Evolutionary conservation across 331 rosid species (phyloP).

Genomic region (Quercus lobata): DNA sequence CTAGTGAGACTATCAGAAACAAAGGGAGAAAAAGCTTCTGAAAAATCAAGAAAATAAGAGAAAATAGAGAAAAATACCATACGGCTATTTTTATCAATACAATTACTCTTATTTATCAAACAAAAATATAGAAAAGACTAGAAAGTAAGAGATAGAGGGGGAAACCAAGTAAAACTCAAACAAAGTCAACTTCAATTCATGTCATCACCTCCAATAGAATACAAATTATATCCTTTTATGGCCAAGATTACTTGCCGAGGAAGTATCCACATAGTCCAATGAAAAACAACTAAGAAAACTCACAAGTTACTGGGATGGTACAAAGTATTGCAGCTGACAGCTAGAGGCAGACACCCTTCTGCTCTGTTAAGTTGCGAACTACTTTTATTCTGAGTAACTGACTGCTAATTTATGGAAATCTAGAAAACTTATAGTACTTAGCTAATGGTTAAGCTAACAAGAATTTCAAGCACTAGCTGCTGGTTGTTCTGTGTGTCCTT

Average conservation of each 20-base stretch:
- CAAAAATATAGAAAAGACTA: background rate
- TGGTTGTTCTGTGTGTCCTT: background rate
- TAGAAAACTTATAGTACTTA: background rate
- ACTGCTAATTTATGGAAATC: background rate
- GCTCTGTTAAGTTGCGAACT: background rate
- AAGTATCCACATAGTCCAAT: background rate
- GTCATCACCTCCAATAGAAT: background rate
- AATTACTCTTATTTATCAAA: too few species aligned
- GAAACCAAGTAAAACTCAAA: background rate
- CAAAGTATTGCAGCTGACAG: background rate
- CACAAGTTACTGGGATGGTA: too few species aligned
- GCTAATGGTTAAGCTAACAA: background rate
- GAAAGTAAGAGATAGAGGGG: background rate
- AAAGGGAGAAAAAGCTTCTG: background rate
- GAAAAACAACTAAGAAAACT: background rate
- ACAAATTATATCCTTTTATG: background rate
- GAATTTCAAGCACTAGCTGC: background rate
- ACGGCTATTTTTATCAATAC: too few species aligned
- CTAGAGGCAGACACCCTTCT: background rate
- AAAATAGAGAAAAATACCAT: too few species aligned
- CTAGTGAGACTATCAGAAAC: background rate
- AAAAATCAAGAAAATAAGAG: background rate
- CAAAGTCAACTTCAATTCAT: background rate
- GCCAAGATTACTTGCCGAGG: background rate
- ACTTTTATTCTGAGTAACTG: background rate